Percentiles rank a stretch among this genome's conserved stretches.
Conservation (phyloP, 2,329 filamentous ascomycete genomes). For the Penicillium sp. region DNA sequence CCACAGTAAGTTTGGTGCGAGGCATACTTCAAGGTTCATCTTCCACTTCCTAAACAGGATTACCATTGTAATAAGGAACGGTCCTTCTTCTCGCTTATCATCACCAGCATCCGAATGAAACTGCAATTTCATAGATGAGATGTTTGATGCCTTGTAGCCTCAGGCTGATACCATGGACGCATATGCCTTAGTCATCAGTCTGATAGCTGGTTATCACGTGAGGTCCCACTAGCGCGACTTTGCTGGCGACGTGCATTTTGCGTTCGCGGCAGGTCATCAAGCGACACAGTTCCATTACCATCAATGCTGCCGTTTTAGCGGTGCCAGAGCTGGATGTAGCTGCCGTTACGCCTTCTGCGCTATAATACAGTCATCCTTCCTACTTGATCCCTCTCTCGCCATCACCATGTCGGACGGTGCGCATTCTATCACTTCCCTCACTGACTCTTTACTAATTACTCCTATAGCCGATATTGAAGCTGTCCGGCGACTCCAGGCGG, state of each 20-base stretch:
- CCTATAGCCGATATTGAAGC: constrained; percentile 76
- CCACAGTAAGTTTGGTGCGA: constrained; percentile 8
- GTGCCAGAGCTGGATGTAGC: constrained; percentile 42
- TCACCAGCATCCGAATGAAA: no score
- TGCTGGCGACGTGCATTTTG: constrained; percentile 27
- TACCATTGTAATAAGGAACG: not conserved
- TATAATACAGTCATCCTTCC: constrained; percentile 32
- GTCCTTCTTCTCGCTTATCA: not conserved
- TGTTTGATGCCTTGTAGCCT: not conserved
- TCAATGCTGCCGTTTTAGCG: constrained; percentile 35
- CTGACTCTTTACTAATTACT: constrained; percentile 27
- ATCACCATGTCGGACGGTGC: constrained; percentile 52
- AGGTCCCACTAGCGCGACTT: constrained; percentile 22
- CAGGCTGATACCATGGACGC: not conserved
- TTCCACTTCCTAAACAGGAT: not conserved
- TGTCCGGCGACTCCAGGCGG: constrained; percentile 85
- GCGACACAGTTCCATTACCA: constrained; percentile 22
- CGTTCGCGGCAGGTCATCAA: constrained; percentile 26
- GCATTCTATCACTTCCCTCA: constrained; percentile 22
- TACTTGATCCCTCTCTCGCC: constrained; percentile 20
- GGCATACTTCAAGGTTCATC: not conserved
- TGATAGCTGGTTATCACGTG: not conserved
- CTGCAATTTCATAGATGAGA: not conserved
- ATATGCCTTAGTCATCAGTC: constrained; percentile 19
- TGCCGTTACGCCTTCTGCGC: constrained; percentile 31